A percentile compares a stretch with the other conserved stretches of the same genome.
These are phyloP conservation scores for Eucalyptus virginea DNA, from an alignment of 345 rosid genomes.

Conservation along the genomic window DNA sequence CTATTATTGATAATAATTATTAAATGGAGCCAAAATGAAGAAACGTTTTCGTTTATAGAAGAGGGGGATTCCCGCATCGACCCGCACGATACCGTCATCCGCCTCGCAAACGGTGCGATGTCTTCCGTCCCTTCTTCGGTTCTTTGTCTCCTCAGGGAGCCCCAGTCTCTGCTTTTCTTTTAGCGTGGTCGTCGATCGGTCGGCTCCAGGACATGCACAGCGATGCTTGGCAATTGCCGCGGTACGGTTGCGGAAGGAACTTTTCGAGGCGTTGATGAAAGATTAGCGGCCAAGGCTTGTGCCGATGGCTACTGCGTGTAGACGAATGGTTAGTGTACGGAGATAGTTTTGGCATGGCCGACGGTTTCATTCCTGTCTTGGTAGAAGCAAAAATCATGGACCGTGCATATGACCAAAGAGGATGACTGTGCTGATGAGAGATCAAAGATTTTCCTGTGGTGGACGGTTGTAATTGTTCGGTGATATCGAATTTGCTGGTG, in stretches of 20 bases:
- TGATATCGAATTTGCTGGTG: background rate
- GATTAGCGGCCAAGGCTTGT: background rate
- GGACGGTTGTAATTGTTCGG: background rate
- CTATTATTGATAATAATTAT: too few species aligned
- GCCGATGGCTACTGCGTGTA: background rate
- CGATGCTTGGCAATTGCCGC: background rate
- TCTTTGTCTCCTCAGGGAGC: background rate
- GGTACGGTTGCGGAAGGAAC: background rate
- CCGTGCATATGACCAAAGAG: background rate
- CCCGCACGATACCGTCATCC: conserved; percentile 25
- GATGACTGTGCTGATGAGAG: background rate
- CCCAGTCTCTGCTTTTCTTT: background rate
- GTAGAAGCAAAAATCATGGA: background rate
- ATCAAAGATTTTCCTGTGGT: background rate
- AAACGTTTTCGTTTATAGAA: background rate
- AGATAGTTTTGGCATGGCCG: background rate
- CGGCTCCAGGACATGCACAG: background rate
- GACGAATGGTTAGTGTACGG: background rate
- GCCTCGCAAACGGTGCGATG: conserved; percentile 21
- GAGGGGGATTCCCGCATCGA: conserved; percentile 2
- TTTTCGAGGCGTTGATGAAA: background rate
- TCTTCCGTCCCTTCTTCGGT: background rate
- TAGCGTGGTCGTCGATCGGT: background rate
- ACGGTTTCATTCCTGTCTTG: background rate
- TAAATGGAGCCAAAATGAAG: background rate